A percentile compares a stretch with the other conserved stretches of the same genome.
These are phyloP conservation scores for Hevea brasiliensis DNA, from an alignment of 345 rosid species.

Conservation along the genomic window DNA sequence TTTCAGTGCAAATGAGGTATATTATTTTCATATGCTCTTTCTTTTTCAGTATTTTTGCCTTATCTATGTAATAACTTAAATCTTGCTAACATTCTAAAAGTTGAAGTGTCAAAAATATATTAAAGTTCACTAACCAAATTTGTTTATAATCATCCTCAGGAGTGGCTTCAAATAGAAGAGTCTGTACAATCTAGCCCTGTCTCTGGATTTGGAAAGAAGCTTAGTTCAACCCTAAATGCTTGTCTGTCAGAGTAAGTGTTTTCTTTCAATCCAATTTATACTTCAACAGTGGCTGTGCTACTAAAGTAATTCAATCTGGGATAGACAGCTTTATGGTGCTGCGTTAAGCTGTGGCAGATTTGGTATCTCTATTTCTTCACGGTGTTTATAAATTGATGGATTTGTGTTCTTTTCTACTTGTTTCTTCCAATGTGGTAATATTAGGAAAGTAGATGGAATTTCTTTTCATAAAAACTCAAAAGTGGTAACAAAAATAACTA, in stretches of 20 bases:
- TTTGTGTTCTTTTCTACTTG: background rate
- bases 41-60: background rate
- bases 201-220: slow-evolving; percentile 77
- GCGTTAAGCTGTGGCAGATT: background rate
- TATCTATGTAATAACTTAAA: background rate
- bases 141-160: slow-evolving; percentile 37
- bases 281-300: background rate
- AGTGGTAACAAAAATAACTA: background rate
- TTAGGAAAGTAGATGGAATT: slow-evolving; percentile 4
- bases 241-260: slow-evolving; percentile 66
- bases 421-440: background rate
- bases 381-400: too few relatives aligned
- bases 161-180: slow-evolving; percentile 68
- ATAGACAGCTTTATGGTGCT: background rate
- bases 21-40: slow-evolving; percentile 16
- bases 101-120: background rate
- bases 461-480: background rate
- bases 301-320: background rate
- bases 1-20: slow-evolving; percentile 68
- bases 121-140: background rate
- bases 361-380: background rate
- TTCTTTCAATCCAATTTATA: background rate
- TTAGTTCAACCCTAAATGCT: slow-evolving; percentile 51
- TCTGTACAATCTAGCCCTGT: slow-evolving; percentile 68
- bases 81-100: background rate